Evolutionary conservation across 768 basidiomycete genomes (phyloP).

Genomic region (Kwoniella mangroviensis): DNA sequence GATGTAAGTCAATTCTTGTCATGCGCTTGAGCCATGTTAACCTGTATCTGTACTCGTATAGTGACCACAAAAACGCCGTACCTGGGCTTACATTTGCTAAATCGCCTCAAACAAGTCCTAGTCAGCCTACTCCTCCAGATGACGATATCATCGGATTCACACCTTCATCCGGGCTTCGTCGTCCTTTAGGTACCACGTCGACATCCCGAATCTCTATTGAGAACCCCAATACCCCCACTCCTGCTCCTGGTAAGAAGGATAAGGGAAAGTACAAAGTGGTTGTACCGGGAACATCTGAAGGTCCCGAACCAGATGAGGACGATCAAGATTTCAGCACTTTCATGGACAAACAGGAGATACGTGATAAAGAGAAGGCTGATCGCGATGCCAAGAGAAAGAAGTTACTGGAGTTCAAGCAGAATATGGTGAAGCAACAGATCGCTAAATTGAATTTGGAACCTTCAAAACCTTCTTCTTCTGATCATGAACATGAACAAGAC

Average conservation of each 20-base stretch:
- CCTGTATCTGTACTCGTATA: background rate
- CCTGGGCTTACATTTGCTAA: conserved; percentile 24
- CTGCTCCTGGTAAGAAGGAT: background rate
- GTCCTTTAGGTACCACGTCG: background rate
- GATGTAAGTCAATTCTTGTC: background rate
- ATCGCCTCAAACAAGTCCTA: conserved; percentile 18
- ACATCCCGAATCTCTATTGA: conserved; percentile 18
- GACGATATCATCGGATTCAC: conserved; percentile 32
- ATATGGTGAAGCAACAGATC: background rate
- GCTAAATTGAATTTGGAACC: conserved; percentile 12
- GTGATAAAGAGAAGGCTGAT: conserved; percentile 7
- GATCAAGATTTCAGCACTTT: background rate
- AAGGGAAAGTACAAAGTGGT: conserved; percentile 11
- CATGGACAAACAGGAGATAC: conserved; percentile 5
- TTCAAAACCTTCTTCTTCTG: conserved; percentile 3
- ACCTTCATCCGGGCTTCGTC: conserved; percentile 20
- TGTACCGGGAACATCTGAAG: conserved; percentile 26
- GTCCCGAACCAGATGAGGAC: conserved; percentile 15
- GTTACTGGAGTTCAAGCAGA: conserved; percentile 7
- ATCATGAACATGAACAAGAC: conserved; percentile 2
- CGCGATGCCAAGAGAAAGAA: conserved; percentile 16
- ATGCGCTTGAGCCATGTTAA: background rate
- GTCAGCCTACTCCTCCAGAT: conserved; percentile 19
- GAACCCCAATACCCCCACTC: conserved; percentile 26
- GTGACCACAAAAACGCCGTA: background rate